These are phyloP conservation scores for Dictyostelium intermedium DNA, from an alignment of 78 protist species.

Conservation along the genomic window DNA sequence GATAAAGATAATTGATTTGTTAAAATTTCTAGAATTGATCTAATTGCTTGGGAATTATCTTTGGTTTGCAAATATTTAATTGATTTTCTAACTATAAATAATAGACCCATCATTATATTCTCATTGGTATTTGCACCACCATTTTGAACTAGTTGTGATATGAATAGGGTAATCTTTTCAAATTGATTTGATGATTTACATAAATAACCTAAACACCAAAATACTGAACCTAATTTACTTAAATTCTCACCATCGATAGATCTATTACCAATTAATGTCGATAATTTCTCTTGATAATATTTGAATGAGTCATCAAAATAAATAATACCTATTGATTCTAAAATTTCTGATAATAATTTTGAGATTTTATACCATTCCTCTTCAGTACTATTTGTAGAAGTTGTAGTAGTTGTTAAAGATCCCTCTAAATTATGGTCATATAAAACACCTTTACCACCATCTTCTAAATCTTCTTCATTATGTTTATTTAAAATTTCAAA, in stretches of 20 bases:
- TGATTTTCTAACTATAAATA: constrained; percentile 14
- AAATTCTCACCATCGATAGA: neutral
- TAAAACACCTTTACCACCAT: neutral
- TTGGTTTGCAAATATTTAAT: neutral
- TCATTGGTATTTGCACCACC: neutral
- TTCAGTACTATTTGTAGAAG: neutral
- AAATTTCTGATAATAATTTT: neutral
- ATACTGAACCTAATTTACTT: constrained; percentile 3
- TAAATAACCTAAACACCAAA: constrained; percentile 26
- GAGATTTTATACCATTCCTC: neutral
- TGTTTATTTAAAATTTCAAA: neutral
- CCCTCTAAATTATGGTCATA: neutral
- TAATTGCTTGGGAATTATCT: neutral
- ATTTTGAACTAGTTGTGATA: neutral
- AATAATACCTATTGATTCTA: neutral
- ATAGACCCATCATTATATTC: neutral
- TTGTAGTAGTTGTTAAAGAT: neutral
- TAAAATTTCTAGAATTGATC: neutral
- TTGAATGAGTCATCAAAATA: constrained; percentile 1
- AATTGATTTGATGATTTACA: neutral
- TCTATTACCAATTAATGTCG: neutral
- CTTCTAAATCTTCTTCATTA: neutral
- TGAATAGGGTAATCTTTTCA: neutral
- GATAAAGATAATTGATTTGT: neutral
- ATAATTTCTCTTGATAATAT: neutral